Evolutionary conservation across 1,139 yeast species (phyloP).

Genomic region (Lodderomyces theae): DNA sequence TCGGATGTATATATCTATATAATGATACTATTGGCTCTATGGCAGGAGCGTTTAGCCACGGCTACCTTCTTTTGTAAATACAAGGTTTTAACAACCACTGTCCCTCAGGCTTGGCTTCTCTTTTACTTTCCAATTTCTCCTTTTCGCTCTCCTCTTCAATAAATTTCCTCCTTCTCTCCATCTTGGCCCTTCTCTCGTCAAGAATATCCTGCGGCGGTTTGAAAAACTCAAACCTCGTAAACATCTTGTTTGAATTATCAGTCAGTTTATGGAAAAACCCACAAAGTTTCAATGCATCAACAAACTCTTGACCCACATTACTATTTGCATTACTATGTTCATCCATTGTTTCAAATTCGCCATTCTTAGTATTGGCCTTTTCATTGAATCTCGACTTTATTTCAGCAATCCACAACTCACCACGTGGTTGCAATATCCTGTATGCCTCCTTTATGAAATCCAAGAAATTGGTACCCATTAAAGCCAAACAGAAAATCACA

Average conservation of each 20-base stretch:
- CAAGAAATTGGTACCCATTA: slow-evolving; percentile 95
- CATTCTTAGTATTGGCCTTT: slow-evolving; percentile 20
- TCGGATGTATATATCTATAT: too few relatives aligned
- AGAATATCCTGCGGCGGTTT: slow-evolving; percentile 75
- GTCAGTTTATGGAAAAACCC: slow-evolving; percentile 90
- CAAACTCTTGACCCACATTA: slow-evolving; percentile 69
- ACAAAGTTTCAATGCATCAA: slow-evolving; percentile 65
- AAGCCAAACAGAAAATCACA: slow-evolving; percentile 86
- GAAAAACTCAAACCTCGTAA: slow-evolving; percentile 88
- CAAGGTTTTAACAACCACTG: slow-evolving; percentile 93
- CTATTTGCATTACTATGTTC: slow-evolving; percentile 17
- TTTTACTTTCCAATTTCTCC: slow-evolving; percentile 54
- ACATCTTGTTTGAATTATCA: slow-evolving; percentile 89
- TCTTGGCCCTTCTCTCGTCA: slow-evolving; percentile 61
- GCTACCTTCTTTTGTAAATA: slow-evolving; percentile 85
- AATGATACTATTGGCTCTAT: too few relatives aligned
- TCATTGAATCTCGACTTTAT: slow-evolving; percentile 89
- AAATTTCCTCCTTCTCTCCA: slow-evolving; percentile 65
- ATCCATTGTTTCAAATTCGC: slow-evolving; percentile 16
- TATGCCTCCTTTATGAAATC: slow-evolving; percentile 90
- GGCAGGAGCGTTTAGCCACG: too few relatives aligned
- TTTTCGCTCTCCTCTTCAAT: slow-evolving; percentile 66
- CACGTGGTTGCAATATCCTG: slow-evolving; percentile 82
- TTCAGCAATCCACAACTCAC: slow-evolving; percentile 97
- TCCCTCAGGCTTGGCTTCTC: slow-evolving; percentile 68